These are phyloP conservation scores for Cucurbita argyrosperma DNA, from an alignment of 306 rosid genomes.

Conservation along the genomic window DNA sequence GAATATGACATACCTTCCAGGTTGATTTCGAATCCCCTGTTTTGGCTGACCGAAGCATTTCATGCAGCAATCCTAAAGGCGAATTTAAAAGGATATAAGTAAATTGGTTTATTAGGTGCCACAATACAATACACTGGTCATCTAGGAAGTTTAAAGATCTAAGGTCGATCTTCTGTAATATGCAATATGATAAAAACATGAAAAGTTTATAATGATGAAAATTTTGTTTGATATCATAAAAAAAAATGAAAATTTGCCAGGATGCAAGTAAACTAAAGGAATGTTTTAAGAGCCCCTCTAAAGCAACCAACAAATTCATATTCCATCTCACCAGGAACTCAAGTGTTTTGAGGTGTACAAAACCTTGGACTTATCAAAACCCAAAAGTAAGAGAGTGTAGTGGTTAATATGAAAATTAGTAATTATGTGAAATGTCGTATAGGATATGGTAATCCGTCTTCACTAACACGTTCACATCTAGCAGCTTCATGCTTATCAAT, in stretches of 20 bases:
- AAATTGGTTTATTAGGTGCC: not conserved
- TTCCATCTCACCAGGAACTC: not conserved
- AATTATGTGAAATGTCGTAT: not conserved
- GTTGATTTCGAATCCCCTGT: slow-evolving; percentile 79
- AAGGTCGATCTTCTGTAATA: not conserved
- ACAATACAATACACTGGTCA: not conserved
- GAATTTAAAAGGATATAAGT: slow-evolving; percentile 2
- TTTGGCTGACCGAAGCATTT: slow-evolving; percentile 79
- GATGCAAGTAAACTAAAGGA: not conserved
- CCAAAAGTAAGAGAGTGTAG: not conserved
- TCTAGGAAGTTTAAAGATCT: not conserved
- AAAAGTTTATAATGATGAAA: not conserved
- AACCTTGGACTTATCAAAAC: not conserved
- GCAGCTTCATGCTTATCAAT: not conserved
- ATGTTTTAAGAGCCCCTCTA: not conserved
- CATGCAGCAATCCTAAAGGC: slow-evolving; percentile 59
- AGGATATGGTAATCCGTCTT: not conserved
- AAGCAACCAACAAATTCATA: not conserved
- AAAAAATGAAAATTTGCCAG: not conserved
- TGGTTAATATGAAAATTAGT: not conserved
- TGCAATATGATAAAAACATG: not conserved
- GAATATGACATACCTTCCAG: slow-evolving; percentile 58
- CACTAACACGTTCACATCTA: not conserved
- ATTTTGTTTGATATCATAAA: not conserved
- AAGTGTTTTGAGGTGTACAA: not conserved